Evolutionary conservation across 768 basidiomycete genomes (phyloP).

Genomic region (Lactarius psammicola): DNA sequence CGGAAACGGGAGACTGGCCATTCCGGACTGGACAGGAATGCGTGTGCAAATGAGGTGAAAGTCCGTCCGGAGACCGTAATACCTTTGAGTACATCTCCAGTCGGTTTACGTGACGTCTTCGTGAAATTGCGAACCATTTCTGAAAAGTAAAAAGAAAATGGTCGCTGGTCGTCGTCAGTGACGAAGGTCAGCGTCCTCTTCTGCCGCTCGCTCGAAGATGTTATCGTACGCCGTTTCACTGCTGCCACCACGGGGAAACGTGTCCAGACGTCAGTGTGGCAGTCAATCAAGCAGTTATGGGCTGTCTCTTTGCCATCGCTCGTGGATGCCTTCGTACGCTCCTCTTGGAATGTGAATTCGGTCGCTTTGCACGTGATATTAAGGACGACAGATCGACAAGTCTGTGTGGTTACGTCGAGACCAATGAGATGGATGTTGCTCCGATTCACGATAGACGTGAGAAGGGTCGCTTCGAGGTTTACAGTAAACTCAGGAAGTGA

Average conservation of each 20-base stretch:
- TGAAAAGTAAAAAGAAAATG: conserved; percentile 44
- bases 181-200: conserved; percentile 45
- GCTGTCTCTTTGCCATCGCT: conserved; percentile 31
- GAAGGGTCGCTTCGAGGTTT: conserved; percentile 29
- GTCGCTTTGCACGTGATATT: conserved; percentile 56
- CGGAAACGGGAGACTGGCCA: conserved; percentile 40
- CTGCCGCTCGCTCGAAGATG: conserved; percentile 32
- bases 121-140: conserved; percentile 50
- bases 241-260: conserved; percentile 20
- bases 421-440: conserved; percentile 44
- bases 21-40: conserved; percentile 19
- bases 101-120: conserved; percentile 51
- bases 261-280: conserved; percentile 21
- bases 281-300: conserved; percentile 40
- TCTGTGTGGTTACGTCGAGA: conserved; percentile 37
- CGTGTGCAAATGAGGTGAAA: conserved; percentile 33
- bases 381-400: conserved; percentile 46
- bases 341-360: conserved; percentile 55
- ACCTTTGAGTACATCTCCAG: conserved; percentile 42
- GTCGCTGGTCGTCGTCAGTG: conserved; percentile 38
- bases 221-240: conserved; percentile 17
- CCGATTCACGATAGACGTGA: conserved; percentile 49
- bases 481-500: conserved; percentile 33
- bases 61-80: conserved; percentile 39
- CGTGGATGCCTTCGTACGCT: conserved; percentile 33